These are phyloP conservation scores for Globisporangium rhizosaccharum DNA, from an alignment of 352 stramenopile genomes.

Conservation along the genomic window DNA sequence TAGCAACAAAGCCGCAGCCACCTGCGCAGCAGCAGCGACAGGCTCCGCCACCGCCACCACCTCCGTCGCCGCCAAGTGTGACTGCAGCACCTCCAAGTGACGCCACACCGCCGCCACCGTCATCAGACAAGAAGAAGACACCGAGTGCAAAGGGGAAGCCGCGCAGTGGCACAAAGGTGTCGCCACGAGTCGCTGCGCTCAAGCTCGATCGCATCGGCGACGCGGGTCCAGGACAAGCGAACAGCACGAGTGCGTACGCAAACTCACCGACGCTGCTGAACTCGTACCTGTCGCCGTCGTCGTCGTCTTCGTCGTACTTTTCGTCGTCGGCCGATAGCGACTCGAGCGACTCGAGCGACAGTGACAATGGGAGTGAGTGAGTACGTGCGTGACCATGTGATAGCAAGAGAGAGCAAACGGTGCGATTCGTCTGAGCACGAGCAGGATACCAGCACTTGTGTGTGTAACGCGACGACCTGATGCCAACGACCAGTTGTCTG, in stretches of 20 bases:
- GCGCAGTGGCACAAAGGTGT: constrained; percentile 8
- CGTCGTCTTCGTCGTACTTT: constrained; percentile 80
- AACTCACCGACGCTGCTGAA: constrained; percentile 42
- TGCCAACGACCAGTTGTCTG: background rate
- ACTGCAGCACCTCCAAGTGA: background rate
- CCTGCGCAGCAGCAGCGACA: constrained; percentile 5
- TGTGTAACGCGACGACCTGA: background rate
- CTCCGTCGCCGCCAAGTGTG: constrained; percentile 9
- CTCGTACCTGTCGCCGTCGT: constrained; percentile 57
- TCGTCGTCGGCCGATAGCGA: constrained; percentile 72
- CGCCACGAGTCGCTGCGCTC: constrained; percentile 10
- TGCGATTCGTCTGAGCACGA: too few relatives aligned
- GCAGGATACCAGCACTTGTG: too few relatives aligned
- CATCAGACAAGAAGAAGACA: constrained; percentile 12
- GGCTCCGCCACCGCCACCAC: constrained; percentile 17
- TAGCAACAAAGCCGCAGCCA: constrained; percentile 1
- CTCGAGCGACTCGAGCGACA: constrained; percentile 40
- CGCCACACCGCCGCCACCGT: constrained; percentile 13
- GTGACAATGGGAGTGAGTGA: constrained; percentile 12
- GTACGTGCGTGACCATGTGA: background rate
- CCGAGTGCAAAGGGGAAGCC: constrained; percentile 18
- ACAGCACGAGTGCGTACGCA: constrained; percentile 13
- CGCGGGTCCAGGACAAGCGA: background rate
- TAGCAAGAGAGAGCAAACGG: background rate
- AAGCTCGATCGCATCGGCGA: constrained; percentile 10